phyloP scores from a whole-genome alignment of 768 basidiomycete species.

The Lactarius psammicola region DNA sequence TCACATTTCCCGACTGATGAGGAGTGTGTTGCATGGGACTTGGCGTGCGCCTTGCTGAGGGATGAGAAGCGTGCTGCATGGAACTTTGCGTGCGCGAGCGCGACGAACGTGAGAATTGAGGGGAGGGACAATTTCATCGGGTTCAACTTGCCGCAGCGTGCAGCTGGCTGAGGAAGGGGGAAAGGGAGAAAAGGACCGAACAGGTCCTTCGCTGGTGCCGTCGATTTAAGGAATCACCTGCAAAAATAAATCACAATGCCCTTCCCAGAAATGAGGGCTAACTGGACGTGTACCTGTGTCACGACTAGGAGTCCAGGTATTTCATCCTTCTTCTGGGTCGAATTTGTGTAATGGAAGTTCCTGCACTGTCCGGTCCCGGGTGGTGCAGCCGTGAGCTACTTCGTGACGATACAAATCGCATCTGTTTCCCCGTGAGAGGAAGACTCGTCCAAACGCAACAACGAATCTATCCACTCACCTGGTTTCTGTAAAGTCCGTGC shows the following conservation, averaged over 20 bases:
- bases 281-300: background rate
- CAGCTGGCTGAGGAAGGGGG: background rate
- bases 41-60: background rate
- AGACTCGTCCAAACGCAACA: background rate
- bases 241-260: background rate
- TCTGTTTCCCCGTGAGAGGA: background rate
- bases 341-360: background rate
- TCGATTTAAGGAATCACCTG: background rate
- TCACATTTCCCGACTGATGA: background rate
- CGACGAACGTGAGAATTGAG: background rate
- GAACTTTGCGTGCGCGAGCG: background rate
- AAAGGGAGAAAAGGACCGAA: background rate
- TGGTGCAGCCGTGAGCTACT: background rate
- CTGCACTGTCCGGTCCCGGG: background rate
- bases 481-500: background rate
- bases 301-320: background rate
- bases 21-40: background rate
- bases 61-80: background rate
- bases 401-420: background rate
- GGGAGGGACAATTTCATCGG: constrained; percentile 5
- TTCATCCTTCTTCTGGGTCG: background rate
- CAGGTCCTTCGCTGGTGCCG: background rate
- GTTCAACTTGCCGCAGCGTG: background rate
- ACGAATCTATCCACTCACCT: background rate
- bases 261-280: background rate